phyloP scores from a whole-genome alignment of 2,329 filamentous ascomycete species.

The Spiromastix sp. region DNA sequence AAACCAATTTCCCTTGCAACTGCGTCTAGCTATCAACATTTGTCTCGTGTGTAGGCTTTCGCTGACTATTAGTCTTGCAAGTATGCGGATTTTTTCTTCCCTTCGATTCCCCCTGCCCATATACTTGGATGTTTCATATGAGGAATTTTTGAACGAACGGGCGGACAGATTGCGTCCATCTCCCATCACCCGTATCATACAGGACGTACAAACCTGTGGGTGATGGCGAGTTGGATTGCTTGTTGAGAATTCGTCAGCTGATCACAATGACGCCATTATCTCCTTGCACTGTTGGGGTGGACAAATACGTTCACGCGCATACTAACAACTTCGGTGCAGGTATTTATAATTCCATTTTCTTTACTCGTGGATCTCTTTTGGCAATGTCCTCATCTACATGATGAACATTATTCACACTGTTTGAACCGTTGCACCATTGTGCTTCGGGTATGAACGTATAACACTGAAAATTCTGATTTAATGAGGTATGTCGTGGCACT shows the following conservation, averaged over 20 bases:
- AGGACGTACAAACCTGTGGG: conserved; percentile 55
- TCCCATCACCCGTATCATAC: conserved; percentile 42
- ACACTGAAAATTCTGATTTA: conserved; percentile 63
- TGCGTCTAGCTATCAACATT: conserved; percentile 6
- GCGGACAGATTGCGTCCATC: conserved; percentile 53
- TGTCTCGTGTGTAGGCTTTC: too few species aligned
- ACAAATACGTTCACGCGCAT: not conserved
- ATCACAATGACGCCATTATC: conserved; percentile 21
- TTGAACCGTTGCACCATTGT: conserved; percentile 47
- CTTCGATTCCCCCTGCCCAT: too few species aligned
- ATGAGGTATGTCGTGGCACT: conserved; percentile 42
- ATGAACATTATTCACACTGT: conserved; percentile 65
- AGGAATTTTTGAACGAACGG: conserved; percentile 59
- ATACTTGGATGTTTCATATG: conserved; percentile 31
- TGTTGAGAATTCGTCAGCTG: conserved; percentile 63
- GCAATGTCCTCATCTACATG: conserved; percentile 40
- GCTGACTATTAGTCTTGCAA: conserved; percentile 4
- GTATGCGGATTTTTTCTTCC: conserved; percentile 6
- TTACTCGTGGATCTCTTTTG: conserved; percentile 15
- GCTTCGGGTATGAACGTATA: conserved; percentile 47
- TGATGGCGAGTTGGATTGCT: conserved; percentile 44
- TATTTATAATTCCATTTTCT: conserved; percentile 14
- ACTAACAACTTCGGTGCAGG: conserved; percentile 1
- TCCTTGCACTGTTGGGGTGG: not conserved
- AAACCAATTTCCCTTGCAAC: conserved; percentile 11